Evolutionary conservation across 2,329 filamentous ascomycete genomes (phyloP).

Genomic region (Furcasterigmium furcatum): DNA sequence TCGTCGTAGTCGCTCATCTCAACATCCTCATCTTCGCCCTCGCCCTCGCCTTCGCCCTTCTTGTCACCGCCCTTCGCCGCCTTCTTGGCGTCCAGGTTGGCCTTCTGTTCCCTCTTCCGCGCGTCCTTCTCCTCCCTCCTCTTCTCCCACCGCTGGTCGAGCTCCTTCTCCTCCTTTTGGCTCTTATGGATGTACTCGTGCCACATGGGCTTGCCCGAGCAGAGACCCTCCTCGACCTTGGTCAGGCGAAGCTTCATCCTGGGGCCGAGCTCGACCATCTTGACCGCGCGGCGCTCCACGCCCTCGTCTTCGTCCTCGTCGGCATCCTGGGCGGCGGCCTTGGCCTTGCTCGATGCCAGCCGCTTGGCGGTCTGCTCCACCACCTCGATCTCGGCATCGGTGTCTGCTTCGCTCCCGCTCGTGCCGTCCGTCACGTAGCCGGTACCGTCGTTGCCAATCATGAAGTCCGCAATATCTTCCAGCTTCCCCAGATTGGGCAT

Average conservation of each 20-base stretch:
- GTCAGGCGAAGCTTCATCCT: constrained; percentile 84
- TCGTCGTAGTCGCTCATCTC: constrained; percentile 39
- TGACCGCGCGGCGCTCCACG: constrained; percentile 84
- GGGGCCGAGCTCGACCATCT: constrained; percentile 87
- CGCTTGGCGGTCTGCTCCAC: constrained; percentile 61
- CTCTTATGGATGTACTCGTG: constrained; percentile 91
- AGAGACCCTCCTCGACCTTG: constrained; percentile 94
- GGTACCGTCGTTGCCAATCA: constrained; percentile 76
- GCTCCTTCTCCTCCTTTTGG: constrained; percentile 68
- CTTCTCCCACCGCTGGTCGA: constrained; percentile 82
- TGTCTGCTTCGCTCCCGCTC: constrained; percentile 89
- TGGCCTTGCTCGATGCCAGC: constrained; percentile 42
- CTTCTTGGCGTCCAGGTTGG: constrained; percentile 86
- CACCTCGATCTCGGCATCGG: constrained; percentile 93
- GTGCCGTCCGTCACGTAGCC: constrained; percentile 82
- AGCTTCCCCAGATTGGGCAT: constrained; percentile 89
- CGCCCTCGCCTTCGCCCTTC: constrained; percentile 26
- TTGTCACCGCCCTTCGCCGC: constrained; percentile 43
- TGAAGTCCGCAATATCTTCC: constrained; percentile 90
- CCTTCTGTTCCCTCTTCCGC: constrained; percentile 77
- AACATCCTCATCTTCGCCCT: constrained; percentile 32
- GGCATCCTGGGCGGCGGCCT: constrained; percentile 41
- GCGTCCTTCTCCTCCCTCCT: constrained; percentile 77
- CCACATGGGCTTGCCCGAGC: constrained; percentile 91
- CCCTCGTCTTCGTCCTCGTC: constrained; percentile 47